Base-by-base conservation (phyloP, 1,284 basidiomycete genomes). In the Irpex sp. region DNA sequence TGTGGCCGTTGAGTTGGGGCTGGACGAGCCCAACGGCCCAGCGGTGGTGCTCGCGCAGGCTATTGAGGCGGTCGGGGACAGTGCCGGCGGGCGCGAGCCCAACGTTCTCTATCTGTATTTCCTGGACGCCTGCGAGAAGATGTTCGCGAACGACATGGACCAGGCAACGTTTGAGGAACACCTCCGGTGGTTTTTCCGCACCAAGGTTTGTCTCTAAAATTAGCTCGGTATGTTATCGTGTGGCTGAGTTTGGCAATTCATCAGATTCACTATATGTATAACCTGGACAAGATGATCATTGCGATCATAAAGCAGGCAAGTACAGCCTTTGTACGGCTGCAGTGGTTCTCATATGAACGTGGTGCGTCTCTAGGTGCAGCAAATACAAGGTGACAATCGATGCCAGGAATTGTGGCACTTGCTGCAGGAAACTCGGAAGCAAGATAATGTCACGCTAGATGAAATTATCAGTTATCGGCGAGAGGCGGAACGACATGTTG, bases 121-220 rank as follows among this genome's bases (percentile, higher is more conserved):
- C 55, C 81, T 98, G 53, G 93, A 92, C 65, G 89, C 94, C n/a
- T 93, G 92, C 73, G 95, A 97, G 77, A 93, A 94, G 79, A 76
- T 97, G 57, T 98, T 98, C 71, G 94, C 95, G 70, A 90, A 86
- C 65, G 95, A 98, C 72, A 82, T 98, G 66, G 97, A 98, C 76
- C 92, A 91, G 71, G 79, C 83, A 35, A 88, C 89, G 17, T 98
- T 95, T 72, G 97, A 99, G 75, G 97, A 99, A 74, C 93, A 94
- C 69, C 88, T 97, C 83, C 81, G 97, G 64, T 94, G 93, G 86
- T 96, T 99, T 84, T 98, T 97, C 79, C 94, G 95, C 37, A 96
- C 90, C 67, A 92, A 95, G 82, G 95, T 95, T 69, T n/a, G 68
- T 15, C 35, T 58, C 60, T 58, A 53, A 56, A 63, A n/a, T 19